Percentiles rank a stretch among this genome's conserved stretches.
Conservation (phyloP, 164 flowering plant genomes). For the Aristolochia fimbriata region DNA sequence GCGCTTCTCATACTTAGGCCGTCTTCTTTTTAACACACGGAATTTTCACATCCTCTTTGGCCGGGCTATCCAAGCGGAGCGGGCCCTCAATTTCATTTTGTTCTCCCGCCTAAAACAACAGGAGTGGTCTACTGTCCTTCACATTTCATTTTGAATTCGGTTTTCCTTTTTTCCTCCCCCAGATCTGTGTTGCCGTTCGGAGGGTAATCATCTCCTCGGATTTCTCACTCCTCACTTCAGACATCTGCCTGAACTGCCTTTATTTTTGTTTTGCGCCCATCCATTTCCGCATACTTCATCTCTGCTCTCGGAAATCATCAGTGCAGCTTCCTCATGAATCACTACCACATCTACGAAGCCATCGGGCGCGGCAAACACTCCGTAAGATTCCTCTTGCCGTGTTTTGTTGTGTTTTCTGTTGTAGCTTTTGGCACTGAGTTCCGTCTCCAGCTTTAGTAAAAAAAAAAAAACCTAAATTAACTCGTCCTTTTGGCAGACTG, state of each 20-base stretch:
- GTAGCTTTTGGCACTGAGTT: background rate
- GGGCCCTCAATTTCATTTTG: background rate
- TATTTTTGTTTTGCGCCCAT: background rate
- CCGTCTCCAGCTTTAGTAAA: background rate
- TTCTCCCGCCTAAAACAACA: background rate
- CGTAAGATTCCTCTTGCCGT: constrained; percentile 26
- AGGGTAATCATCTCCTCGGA: too few species aligned
- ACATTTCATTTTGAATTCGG: too few species aligned
- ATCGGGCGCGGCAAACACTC: constrained; percentile 84
- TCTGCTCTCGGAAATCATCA: background rate
- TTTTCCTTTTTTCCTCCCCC: too few species aligned
- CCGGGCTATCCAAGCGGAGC: too few species aligned
- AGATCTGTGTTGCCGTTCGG: too few species aligned
- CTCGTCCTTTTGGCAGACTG: constrained; percentile 33
- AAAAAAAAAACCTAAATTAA: background rate
- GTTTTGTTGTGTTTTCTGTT: background rate
- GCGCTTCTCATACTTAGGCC: too few species aligned
- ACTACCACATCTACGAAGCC: constrained; percentile 79
- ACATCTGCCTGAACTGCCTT: background rate
- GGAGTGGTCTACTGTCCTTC: too few species aligned
- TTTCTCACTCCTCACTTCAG: background rate
- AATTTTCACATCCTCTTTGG: too few species aligned
- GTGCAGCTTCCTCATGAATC: constrained; percentile 38
- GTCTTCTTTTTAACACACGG: too few species aligned
- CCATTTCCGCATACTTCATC: background rate